Evolutionary conservation across 2,329 filamentous ascomycete genomes (phyloP), one percentile per base, ranked within the genome.

Genomic region (Canariomyces notabilis): DNA sequence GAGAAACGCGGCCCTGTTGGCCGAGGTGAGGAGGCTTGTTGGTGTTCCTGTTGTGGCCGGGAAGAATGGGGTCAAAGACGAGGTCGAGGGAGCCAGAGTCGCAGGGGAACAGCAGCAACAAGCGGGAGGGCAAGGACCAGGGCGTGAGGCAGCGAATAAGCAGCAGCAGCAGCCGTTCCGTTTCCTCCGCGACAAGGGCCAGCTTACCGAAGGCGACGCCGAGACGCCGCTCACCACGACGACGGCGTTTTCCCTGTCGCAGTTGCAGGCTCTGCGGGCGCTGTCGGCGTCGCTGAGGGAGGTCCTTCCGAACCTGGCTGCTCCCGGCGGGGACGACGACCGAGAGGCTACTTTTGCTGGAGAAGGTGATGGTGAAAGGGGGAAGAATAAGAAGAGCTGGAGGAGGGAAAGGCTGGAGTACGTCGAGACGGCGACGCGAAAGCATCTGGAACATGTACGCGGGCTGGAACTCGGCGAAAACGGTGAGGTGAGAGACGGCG

Each of bases 211-310:
- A 12, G 74, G 76, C 39, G 75, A 74, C 46, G 67, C 72, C 11
- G 65, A 73, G 33, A 70, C 71, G 4, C 77, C 84, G 9, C 72
- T 89, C 21, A 76, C 78, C 9, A 88, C 86, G 4, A 87, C 86
- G 15, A 79, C 85, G 0, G 76, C 80, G 14, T 95, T 96, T 64
- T 82, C 87, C 1, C 74, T 94, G 16, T 86, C 85, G 2, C 91
- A 97, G 62, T 73, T 96, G 16, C 87, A 89, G 21, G 81, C 88
- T 1, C 72, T 98, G 37, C 82, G 87, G 48, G 71, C 80, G 6
- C 72, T 94, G 18, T 79, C 75, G 2, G 63, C 65, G 4, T 71
- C 71, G 6, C 71, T 95, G 39, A 73, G 79, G 8, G 75, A 77
- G 11, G 70, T 95, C 29, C 72, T 82, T 51, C 81, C 86, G 0